These are phyloP conservation scores for Paraphysoderma sedebokerense DNA, from an alignment of 371 early-diverging fungal genomes.

Conservation along the genomic window DNA sequence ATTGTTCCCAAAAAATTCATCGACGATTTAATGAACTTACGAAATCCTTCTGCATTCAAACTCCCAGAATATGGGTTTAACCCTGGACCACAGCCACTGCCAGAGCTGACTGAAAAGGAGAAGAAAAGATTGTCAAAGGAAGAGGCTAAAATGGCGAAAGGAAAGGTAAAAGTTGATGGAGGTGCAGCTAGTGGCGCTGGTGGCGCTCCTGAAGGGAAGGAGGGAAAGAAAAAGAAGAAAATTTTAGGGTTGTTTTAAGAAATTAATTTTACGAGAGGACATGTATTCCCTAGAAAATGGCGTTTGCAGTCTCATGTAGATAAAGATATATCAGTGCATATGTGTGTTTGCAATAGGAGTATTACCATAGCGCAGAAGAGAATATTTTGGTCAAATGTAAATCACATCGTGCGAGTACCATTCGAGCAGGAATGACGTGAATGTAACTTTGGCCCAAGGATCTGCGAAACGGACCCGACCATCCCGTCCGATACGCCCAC, in stretches of 20 bases:
- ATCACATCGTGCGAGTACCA: too few species aligned
- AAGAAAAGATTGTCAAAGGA: not conserved
- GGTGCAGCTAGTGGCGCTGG: constrained; percentile 12
- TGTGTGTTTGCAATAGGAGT: too few species aligned
- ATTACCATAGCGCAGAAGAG: too few species aligned
- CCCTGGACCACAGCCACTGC: constrained; percentile 2
- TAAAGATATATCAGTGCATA: too few species aligned
- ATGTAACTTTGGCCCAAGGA: too few species aligned
- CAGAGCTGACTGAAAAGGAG: constrained; percentile 4
- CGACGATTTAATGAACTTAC: constrained; percentile 30
- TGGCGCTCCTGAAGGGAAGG: constrained; percentile 11
- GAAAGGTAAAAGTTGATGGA: constrained; percentile 14
- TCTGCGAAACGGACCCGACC: too few species aligned
- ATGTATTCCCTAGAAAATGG: too few species aligned
- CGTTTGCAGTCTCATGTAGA: too few species aligned
- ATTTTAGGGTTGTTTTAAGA: constrained; percentile 15
- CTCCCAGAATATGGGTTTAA: constrained; percentile 9
- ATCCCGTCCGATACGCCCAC: too few species aligned
- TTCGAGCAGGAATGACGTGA: too few species aligned
- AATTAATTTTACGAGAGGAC: too few species aligned
- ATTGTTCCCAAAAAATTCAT: constrained; percentile 62
- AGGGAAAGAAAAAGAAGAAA: constrained; percentile 14
- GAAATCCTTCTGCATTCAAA: constrained; percentile 20
- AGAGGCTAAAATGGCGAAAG: constrained; percentile 2
- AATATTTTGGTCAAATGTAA: too few species aligned